A percentile compares a stretch with the other conserved stretches of the same genome.
Conservation (phyloP, 78 protist species). For the Polysphondylium violaceum region DNA sequence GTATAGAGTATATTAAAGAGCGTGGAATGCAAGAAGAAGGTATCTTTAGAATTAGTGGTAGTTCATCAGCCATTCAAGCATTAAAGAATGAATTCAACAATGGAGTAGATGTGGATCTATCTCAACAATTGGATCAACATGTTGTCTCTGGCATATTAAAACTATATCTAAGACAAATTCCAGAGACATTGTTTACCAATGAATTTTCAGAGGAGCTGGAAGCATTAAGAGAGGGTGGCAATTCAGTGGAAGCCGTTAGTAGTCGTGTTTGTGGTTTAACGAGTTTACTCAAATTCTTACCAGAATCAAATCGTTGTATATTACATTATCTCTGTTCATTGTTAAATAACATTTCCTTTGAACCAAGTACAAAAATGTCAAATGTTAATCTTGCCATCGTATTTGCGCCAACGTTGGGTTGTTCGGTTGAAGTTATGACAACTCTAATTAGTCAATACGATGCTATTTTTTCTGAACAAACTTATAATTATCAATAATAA, state of each 20-base stretch:
- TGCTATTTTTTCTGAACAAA: constrained; percentile 48
- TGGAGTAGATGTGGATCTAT: constrained; percentile 32
- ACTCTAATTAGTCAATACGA: constrained; percentile 47
- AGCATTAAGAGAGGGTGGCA: constrained; percentile 47
- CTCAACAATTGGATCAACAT: constrained; percentile 55
- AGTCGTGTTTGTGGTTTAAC: constrained; percentile 49
- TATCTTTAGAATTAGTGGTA: constrained; percentile 63
- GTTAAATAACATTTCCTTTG: constrained; percentile 46
- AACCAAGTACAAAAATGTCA: constrained; percentile 60
- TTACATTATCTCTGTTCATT: constrained; percentile 51
- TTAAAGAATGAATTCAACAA: constrained; percentile 50
- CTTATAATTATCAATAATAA: constrained; percentile 40
- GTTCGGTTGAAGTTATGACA: constrained; percentile 67
- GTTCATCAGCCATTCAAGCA: constrained; percentile 13
- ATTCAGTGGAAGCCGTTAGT: constrained; percentile 16
- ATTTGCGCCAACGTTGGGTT: constrained; percentile 72
- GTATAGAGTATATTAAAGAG: constrained; percentile 49
- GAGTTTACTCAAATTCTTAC: constrained; percentile 14
- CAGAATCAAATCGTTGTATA: constrained; percentile 58
- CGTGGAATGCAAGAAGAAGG: constrained; percentile 50
- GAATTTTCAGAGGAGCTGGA: constrained; percentile 38
- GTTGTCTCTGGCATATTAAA: constrained; percentile 77
- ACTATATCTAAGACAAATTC: constrained; percentile 61
- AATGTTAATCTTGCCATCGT: constrained; percentile 55
- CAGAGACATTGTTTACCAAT: constrained; percentile 66